These are phyloP conservation scores for Hypoxylon sp. DNA, from an alignment of 2,329 filamentous ascomycete species.

Conservation along the genomic window DNA sequence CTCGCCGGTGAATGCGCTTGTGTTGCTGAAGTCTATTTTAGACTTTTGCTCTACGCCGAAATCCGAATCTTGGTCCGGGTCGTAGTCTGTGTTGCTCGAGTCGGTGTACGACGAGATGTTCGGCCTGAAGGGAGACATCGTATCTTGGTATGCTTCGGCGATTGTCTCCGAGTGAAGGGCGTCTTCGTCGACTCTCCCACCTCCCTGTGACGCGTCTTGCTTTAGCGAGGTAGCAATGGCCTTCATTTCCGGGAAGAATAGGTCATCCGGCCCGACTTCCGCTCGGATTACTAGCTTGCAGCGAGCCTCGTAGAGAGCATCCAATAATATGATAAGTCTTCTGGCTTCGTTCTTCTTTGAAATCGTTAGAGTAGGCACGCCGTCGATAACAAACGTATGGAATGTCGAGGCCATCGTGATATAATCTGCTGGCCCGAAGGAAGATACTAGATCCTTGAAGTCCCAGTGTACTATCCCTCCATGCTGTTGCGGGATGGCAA, in stretches of 20 bases:
- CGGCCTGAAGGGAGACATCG: constrained; percentile 79
- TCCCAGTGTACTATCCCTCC: constrained; percentile 72
- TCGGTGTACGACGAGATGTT: constrained; percentile 76
- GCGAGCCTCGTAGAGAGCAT: constrained; percentile 84
- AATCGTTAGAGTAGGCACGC: constrained; percentile 74
- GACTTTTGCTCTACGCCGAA: constrained; percentile 57
- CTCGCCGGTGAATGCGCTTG: constrained; percentile 78
- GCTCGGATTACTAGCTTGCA: constrained; percentile 80
- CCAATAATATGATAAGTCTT: constrained; percentile 82
- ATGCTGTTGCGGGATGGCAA: constrained; percentile 69
- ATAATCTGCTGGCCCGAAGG: constrained; percentile 83
- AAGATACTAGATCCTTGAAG: constrained; percentile 75
- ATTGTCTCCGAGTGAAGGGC: constrained; percentile 73
- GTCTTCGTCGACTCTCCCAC: constrained; percentile 56
- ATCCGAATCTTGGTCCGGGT: constrained; percentile 69
- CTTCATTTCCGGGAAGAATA: constrained; percentile 78
- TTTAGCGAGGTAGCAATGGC: constrained; percentile 19
- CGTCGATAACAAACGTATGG: constrained; percentile 80
- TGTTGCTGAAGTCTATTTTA: constrained; percentile 74
- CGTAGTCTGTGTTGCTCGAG: constrained; percentile 60
- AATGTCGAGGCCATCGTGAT: constrained; percentile 83
- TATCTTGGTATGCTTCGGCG: constrained; percentile 82
- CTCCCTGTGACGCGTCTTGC: constrained; percentile 52
- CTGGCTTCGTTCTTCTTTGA: constrained; percentile 83
- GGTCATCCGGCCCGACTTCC: constrained; percentile 73